Evolutionary conservation across 75 land plant genomes (phyloP), one percentile per base, ranked within the genome.

Genomic region (Chamaecyparis obtusa): DNA sequence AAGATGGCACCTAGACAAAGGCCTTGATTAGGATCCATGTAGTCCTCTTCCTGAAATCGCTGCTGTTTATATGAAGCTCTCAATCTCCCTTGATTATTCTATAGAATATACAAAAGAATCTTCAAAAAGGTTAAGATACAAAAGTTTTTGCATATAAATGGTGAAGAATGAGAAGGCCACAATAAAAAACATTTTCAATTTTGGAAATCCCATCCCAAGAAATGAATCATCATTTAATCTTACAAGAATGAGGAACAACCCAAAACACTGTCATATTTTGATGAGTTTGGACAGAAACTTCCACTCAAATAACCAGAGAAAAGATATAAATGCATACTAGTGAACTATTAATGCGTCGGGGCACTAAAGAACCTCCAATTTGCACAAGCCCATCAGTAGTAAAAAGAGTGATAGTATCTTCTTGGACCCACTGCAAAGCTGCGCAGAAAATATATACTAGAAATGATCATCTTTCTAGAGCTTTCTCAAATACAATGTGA

Each of bases 1-100:
- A 98, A 98, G 36, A 98, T 91, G 43, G 99, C 99, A 88, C 99
- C 99, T 13, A 98, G 89, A 86, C 99, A 98, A 7, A 98, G 95
- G 35, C 95, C 93, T 83, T 98, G 99, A n/a, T 91, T 92, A 74
- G 99, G 96, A 91, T 98, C 97, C 98, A 98, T 96, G 87, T 98
- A 98, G 60, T 96, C 93, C 85, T 92, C 95, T 92, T 98, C 99
- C 32, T 94, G 93, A 89, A 92, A 97, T 3, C 97, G 93, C 86
- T 91, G 93, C 83, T 83, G 90, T 90, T 90, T 94, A 84, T 87
- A 88, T n/a, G 90, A 84, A 36, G 88, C 79, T 74, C 88, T 90
- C 67, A 54, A 11, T 87, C 41, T 91, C 51, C 93, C 90, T 86
- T 94, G 92, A 69, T 90, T 90, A 82, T 87, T 91, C 95, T 92